Evolutionary conservation across 208 protist genomes (phyloP).

Genomic region (Leishmania amazonensis): DNA sequence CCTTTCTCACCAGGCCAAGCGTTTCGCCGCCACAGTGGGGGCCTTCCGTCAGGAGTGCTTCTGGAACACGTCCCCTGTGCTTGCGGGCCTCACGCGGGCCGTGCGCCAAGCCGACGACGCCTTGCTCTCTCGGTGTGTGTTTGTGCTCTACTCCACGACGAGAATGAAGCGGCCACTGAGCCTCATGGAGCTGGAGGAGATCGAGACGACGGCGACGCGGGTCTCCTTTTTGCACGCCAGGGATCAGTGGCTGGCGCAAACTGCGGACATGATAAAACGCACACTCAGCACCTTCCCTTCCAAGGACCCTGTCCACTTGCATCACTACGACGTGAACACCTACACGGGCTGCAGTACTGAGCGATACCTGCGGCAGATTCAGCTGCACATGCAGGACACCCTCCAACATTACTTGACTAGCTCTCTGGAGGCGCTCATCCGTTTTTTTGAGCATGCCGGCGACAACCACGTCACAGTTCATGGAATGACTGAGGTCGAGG

Average conservation of each 20-base stretch:
- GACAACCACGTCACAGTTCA: constrained; percentile 59
- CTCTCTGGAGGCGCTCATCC: constrained; percentile 75
- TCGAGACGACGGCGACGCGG: constrained; percentile 69
- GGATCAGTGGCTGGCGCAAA: constrained; percentile 76
- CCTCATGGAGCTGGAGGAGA: constrained; percentile 90
- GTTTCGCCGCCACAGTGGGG: constrained; percentile 49
- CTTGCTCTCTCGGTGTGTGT: constrained; percentile 72
- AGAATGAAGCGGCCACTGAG: constrained; percentile 60
- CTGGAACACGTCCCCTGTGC: constrained; percentile 43
- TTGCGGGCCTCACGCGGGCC: constrained; percentile 63
- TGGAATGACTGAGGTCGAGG: constrained; percentile 58
- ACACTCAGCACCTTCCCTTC: constrained; percentile 24
- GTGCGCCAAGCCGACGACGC: constrained; percentile 75
- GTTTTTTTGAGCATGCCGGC: constrained; percentile 79
- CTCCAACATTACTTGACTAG: constrained; percentile 73
- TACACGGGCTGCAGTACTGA: constrained; percentile 95
- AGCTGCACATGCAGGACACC: constrained; percentile 94
- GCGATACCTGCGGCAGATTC: constrained; percentile 89
- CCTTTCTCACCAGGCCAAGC: constrained; percentile 32
- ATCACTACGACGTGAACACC: constrained; percentile 80
- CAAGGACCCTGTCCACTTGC: constrained; percentile 70
- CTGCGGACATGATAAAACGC: constrained; percentile 56
- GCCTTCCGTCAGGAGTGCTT: constrained; percentile 67
- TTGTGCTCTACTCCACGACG: constrained; percentile 56
- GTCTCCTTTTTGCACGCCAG: constrained; percentile 74